Conservation (phyloP, 164 flowering plant species). For the Macadamia tetraphylla region DNA sequence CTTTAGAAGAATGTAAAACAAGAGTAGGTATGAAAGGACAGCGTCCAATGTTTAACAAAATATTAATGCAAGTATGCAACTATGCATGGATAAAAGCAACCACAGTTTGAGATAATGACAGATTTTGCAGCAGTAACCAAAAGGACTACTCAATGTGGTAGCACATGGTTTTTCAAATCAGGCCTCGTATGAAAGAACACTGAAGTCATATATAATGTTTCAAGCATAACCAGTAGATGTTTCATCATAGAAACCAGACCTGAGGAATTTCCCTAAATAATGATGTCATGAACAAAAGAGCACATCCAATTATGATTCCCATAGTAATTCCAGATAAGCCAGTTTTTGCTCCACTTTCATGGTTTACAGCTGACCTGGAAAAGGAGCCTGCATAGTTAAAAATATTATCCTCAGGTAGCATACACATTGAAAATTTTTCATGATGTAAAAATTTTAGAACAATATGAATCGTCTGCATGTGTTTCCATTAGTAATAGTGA, state of each 20-base stretch:
- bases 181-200: neutral
- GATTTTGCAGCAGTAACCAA: neutral
- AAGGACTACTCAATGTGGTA: no score
- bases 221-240: neutral
- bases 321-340: conserved; percentile 77
- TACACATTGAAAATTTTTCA: neutral
- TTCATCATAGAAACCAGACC: conserved; percentile 35
- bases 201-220: neutral
- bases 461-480: neutral
- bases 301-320: conserved; percentile 82
- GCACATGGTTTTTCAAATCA: neutral
- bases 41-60: neutral
- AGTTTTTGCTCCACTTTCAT: conserved; percentile 98
- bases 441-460: neutral
- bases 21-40: neutral
- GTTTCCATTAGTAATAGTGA: neutral
- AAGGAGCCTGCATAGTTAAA: conserved; percentile 69
- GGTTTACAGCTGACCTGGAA: conserved; percentile 97
- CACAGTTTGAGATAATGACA: neutral
- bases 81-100: neutral
- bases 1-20: neutral
- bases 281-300: conserved; percentile 85
- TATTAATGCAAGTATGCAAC: neutral
- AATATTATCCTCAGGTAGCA: neutral
- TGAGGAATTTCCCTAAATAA: conserved; percentile 87